Conservation (phyloP, 257 asterid genomes). For the Gardenia jasminoides region DNA sequence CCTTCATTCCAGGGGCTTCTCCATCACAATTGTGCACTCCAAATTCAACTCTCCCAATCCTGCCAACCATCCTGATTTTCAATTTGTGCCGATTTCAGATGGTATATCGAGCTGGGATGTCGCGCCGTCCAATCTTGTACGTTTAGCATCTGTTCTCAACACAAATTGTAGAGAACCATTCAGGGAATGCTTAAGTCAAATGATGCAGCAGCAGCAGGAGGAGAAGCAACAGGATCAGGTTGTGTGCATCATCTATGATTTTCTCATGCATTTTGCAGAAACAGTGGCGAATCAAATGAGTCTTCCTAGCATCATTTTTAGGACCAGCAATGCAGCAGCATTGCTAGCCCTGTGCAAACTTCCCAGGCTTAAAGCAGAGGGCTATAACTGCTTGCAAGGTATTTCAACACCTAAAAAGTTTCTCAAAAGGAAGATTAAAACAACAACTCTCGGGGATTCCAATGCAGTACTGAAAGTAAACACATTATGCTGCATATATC, state of each 20-base stretch:
- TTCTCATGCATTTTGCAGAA: constrained; percentile 37
- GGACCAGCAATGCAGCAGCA: constrained; percentile 30
- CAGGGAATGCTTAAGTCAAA: constrained; percentile 14
- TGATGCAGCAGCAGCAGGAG: constrained; percentile 8
- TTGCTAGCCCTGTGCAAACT: constrained; percentile 21
- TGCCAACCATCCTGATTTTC: constrained; percentile 2
- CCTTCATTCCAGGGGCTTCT: constrained; percentile 20
- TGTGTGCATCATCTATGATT: constrained; percentile 43
- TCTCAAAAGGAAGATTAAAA: no score
- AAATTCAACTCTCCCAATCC: constrained; percentile 21
- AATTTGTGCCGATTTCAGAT: constrained; percentile 18
- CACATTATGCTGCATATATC: not conserved
- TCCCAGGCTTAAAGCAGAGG: constrained; percentile 20
- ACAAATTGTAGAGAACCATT: constrained; percentile 30
- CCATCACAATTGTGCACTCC: constrained; percentile 16
- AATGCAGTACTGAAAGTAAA: no score
- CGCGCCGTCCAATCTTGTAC: constrained; percentile 20
- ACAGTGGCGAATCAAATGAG: constrained; percentile 23
- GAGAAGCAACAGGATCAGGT: constrained; percentile 3
- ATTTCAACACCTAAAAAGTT: not conserved
- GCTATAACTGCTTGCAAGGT: constrained; percentile 34
- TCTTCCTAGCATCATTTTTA: constrained; percentile 39
- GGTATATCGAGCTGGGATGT: constrained; percentile 5
- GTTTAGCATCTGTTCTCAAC: constrained; percentile 22
- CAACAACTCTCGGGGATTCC: no score